These are phyloP conservation scores for Dryas alaskensis DNA, from an alignment of 306 rosid species.

Conservation along the genomic window DNA sequence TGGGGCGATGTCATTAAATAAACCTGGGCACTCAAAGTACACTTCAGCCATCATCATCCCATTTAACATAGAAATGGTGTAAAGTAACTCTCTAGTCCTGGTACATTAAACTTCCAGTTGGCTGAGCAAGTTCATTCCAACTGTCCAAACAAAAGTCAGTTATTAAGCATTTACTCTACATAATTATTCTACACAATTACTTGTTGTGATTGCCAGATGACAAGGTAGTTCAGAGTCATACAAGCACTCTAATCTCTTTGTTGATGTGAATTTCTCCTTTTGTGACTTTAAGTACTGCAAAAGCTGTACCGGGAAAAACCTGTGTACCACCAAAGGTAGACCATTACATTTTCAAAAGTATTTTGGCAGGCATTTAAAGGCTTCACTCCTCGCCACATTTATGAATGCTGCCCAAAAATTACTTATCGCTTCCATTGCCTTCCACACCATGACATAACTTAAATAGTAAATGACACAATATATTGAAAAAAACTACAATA, in stretches of 20 bases:
- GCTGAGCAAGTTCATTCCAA: no score
- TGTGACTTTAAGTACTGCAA: background rate
- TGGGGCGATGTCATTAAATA: no score
- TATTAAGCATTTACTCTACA: background rate
- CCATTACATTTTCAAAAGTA: conserved; percentile 15
- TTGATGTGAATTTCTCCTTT: background rate
- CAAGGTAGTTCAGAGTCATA: background rate
- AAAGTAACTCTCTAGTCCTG: background rate
- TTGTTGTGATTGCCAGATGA: background rate
- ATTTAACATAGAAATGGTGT: background rate
- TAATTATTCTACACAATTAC: background rate
- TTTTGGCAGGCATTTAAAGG: background rate
- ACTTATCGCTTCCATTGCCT: conserved; percentile 30
- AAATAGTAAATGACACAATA: background rate
- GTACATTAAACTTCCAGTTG: background rate
- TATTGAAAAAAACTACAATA: conserved; percentile 12
- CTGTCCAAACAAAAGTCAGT: no score
- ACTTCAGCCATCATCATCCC: no score
- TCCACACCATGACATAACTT: conserved; percentile 1
- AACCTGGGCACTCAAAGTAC: no score
- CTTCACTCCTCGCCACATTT: background rate
- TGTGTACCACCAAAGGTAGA: conserved; percentile 2
- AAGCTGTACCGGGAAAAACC: conserved; percentile 10
- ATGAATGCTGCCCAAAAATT: conserved; percentile 20
- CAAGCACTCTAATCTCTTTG: background rate